Conservation (phyloP, 805 yeast species). For the Nakazawaea peltata region DNA sequence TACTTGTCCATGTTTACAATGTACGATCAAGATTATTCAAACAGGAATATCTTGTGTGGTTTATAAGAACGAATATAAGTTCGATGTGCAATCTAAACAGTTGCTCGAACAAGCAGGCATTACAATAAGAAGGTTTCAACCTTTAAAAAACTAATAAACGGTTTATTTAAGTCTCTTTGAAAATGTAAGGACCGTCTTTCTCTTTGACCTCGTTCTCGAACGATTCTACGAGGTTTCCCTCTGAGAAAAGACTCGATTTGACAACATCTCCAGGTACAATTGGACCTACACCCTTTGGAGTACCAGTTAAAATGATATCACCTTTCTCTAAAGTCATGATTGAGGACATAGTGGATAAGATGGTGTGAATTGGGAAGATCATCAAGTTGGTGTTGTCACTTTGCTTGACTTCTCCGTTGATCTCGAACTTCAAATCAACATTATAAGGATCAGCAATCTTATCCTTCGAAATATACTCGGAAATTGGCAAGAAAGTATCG, state of each 20-base stretch:
- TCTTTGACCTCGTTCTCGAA: slow-evolving; percentile 43
- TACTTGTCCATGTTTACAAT: slow-evolving; percentile 95
- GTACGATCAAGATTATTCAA: slow-evolving; percentile 92
- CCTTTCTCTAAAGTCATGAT: slow-evolving; percentile 89
- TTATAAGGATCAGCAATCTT: slow-evolving; percentile 68
- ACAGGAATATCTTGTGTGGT: slow-evolving; percentile 88
- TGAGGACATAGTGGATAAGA: slow-evolving; percentile 73
- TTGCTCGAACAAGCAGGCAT: slow-evolving; percentile 75
- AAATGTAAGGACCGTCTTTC: slow-evolving; percentile 55
- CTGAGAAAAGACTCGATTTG: slow-evolving; percentile 50
- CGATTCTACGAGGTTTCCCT: slow-evolving; percentile 44
- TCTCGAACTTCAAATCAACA: slow-evolving; percentile 50
- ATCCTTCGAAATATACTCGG: slow-evolving; percentile 58
- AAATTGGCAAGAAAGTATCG: slow-evolving; percentile 91
- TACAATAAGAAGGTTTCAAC: slow-evolving; percentile 34
- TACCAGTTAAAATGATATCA: slow-evolving; percentile 88
- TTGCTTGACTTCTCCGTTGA: slow-evolving; percentile 69
- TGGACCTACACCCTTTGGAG: slow-evolving; percentile 96
- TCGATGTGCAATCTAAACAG: slow-evolving; percentile 72
- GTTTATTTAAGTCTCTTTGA: slow-evolving; percentile 28
- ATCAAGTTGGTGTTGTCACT: slow-evolving; percentile 66
- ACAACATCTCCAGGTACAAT: slow-evolving; percentile 73
- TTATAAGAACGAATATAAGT: slow-evolving; percentile 83
- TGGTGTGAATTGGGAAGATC: slow-evolving; percentile 81
- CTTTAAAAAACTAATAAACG: slow-evolving; percentile 8